Conservation (phyloP, 2,329 filamentous ascomycete genomes). For the Teratosphaeria destructans region DNA sequence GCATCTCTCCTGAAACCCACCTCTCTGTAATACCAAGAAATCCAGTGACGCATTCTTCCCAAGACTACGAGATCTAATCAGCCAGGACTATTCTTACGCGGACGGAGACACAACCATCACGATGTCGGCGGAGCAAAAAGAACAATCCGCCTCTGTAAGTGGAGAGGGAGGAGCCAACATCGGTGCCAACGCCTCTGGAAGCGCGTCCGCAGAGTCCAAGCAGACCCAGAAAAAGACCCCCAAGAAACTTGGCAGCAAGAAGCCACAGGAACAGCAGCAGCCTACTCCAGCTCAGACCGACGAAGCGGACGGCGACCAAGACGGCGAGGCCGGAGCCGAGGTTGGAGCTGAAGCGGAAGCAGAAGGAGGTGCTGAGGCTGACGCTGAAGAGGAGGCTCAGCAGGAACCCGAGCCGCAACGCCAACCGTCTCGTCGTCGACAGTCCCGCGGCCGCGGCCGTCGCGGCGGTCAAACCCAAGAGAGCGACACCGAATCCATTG, state of each 20-base stretch:
- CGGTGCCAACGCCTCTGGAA: conserved; percentile 21
- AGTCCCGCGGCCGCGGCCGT: conserved; percentile 41
- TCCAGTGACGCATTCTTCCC: neutral
- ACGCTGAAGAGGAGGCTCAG: conserved; percentile 37
- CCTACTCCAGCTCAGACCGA: conserved; percentile 40
- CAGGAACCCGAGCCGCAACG: conserved; percentile 29
- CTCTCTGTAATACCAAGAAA: neutral
- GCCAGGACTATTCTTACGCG: neutral
- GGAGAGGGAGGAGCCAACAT: conserved; percentile 17
- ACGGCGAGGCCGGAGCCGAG: conserved; percentile 21
- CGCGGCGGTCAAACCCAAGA: conserved; percentile 26
- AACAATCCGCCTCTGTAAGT: conserved; percentile 12
- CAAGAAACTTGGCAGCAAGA: conserved; percentile 40
- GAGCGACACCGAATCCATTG: conserved; percentile 44
- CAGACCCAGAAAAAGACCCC: conserved; percentile 36
- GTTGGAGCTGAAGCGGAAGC: conserved; percentile 23
- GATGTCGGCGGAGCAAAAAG: conserved; percentile 7
- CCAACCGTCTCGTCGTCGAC: conserved; percentile 37
- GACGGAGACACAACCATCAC: neutral
- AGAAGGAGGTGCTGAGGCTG: conserved; percentile 25
- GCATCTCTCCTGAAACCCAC: neutral
- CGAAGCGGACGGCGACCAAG: conserved; percentile 31
- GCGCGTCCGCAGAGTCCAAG: conserved; percentile 25
- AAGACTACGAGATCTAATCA: neutral
- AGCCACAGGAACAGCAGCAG: conserved; percentile 30